Base-by-base conservation (phyloP, 2,329 filamentous ascomycete species). In the Ascochyta clinopodiicola region DNA sequence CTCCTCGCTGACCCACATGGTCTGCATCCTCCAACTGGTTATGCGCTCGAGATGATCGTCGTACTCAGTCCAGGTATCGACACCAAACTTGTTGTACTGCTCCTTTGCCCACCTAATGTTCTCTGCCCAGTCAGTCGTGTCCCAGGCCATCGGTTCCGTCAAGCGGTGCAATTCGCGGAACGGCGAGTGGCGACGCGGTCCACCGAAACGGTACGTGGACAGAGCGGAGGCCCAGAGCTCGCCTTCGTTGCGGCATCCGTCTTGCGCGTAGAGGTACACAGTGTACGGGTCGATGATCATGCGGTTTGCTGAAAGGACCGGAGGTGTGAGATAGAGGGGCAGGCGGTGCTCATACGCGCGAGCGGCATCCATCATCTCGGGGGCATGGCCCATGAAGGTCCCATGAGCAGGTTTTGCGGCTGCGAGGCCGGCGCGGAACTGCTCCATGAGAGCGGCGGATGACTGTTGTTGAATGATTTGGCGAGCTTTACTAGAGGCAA, bases 11-110 rank as follows among this genome's bases (percentile, higher is more conserved):
- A 65, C 61, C 71, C 70, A 74, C 12, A 56, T 17, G 2, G 22
- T 53, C 32, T 51, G 40, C n/a, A 46, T 40, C 35, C 69, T 59
- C 38, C 65, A 59, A 44, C 54, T 36, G 0, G 60, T 63, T 31
- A 74, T 69, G 2, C 35, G n/a, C 48, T 67, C 62, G 8, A 71
- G 60, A 34, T 68, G 60, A 3, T 61, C 58, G 5, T 61, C 63
- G 38, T 66, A 67, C 61, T 73, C 70, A 7, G 60, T 68, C 70
- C 71, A 74, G 1, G 65, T 65, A 9, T 44, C 38, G 17, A 54
- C 56, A 1, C 62, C 65, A 49, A 59, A 73, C 12, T 44, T 2
- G 12, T 8, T 7, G n/a, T 57, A 56, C 51, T 73, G 69, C 56
- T 72, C 58, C 44, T 70, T 70, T 4, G 61, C 61, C 64, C 65